Evolutionary conservation across 768 basidiomycete genomes (phyloP).

Genomic region (Lactarius vividus): DNA sequence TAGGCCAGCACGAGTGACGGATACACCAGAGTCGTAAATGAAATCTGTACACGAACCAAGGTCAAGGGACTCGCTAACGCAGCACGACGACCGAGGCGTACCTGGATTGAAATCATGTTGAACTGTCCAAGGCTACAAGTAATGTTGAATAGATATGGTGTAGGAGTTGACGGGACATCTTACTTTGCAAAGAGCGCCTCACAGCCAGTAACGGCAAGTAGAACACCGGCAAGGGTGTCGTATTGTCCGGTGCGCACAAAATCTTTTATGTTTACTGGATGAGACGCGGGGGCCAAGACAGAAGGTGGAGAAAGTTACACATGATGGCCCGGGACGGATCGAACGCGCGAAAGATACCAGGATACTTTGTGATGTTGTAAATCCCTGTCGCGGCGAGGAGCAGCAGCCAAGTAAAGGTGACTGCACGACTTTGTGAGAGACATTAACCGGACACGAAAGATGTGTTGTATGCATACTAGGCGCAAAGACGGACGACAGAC

Average conservation of each 20-base stretch:
- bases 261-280: slow-evolving; percentile 36
- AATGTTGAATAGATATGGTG: background rate
- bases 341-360: slow-evolving; percentile 62
- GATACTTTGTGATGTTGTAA: slow-evolving; percentile 51
- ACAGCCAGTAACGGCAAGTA: slow-evolving; percentile 67
- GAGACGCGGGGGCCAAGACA: background rate
- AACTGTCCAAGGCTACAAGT: slow-evolving; percentile 61
- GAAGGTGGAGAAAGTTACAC: slow-evolving; percentile 39
- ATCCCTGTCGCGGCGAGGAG: slow-evolving; percentile 53
- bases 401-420: slow-evolving; percentile 56
- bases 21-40: slow-evolving; percentile 53
- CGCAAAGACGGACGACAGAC: slow-evolving; percentile 51
- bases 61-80: background rate
- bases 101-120: slow-evolving; percentile 56
- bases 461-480: slow-evolving; percentile 41
- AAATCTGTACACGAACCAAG: slow-evolving; percentile 38
- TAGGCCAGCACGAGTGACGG: slow-evolving; percentile 63
- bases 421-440: slow-evolving; percentile 32
- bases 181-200: slow-evolving; percentile 70
- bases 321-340: slow-evolving; percentile 65
- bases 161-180: background rate
- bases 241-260: slow-evolving; percentile 65
- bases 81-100: slow-evolving; percentile 27
- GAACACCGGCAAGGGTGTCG: slow-evolving; percentile 58
- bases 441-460: background rate